Evolutionary conservation across 305 asterid genomes (phyloP).

Genomic region (Solanum aculeatissimum): DNA sequence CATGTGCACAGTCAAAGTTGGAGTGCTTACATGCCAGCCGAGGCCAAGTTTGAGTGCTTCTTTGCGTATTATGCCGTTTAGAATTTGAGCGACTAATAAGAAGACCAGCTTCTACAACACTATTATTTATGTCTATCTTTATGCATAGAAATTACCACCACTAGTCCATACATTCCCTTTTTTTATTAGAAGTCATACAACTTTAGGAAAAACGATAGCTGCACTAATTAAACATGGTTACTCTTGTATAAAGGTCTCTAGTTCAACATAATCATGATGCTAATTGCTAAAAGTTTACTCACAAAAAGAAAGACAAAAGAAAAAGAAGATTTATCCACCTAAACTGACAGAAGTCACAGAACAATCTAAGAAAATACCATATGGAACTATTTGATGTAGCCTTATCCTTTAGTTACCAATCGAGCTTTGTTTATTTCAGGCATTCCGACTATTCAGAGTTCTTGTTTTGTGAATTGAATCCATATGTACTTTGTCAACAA

Average conservation of each 20-base stretch:
- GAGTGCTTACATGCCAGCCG: neutral
- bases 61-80: neutral
- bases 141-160: neutral
- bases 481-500: neutral
- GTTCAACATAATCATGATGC: neutral
- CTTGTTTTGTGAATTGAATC: neutral
- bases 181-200: neutral
- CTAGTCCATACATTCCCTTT: neutral
- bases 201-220: neutral
- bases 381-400: neutral
- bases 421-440: neutral
- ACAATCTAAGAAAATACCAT: neutral
- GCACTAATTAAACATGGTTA: neutral
- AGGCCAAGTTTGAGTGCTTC: neutral
- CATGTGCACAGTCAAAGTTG: neutral
- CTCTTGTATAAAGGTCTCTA: neutral
- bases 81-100: neutral
- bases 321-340: neutral
- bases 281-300: neutral
- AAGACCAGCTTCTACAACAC: neutral
- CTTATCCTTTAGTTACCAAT: neutral
- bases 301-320: neutral
- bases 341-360: neutral
- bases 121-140: neutral
- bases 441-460: neutral